Percentiles rank a stretch among this genome's conserved stretches.
These are phyloP conservation scores for Calonectria honghensis DNA, from an alignment of 2,329 filamentous ascomycete genomes.

Conservation along the genomic window DNA sequence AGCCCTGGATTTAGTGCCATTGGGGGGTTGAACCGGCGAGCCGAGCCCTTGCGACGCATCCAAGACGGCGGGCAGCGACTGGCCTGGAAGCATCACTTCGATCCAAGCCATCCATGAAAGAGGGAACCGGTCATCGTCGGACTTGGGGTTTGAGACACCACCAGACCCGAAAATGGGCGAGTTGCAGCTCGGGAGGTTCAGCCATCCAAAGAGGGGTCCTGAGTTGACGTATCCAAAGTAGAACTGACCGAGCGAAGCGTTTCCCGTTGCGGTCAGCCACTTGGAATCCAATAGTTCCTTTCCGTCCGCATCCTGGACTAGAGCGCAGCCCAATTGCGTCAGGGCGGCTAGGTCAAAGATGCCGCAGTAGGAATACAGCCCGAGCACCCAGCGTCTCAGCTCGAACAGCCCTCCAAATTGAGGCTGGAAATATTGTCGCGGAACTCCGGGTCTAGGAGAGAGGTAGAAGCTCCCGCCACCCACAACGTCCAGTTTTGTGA, in stretches of 20 bases:
- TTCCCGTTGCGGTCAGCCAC: not conserved
- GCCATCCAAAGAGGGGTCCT: not conserved
- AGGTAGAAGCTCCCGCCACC: not conserved
- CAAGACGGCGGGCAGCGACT: not conserved
- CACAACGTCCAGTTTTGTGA: not conserved
- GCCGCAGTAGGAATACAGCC: slow-evolving; percentile 2
- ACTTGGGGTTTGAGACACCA: not conserved
- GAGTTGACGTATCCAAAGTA: not conserved
- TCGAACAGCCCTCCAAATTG: slow-evolving; percentile 1
- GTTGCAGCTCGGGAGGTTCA: not conserved
- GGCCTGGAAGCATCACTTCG: not conserved
- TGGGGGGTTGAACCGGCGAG: not conserved
- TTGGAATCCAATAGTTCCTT: slow-evolving; percentile 5
- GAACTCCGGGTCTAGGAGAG: not conserved
- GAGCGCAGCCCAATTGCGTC: not conserved
- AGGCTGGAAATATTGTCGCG: not conserved
- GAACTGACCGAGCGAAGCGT: not conserved
- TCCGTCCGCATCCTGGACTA: not conserved
- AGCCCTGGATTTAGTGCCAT: not conserved
- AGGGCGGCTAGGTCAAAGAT: not conserved
- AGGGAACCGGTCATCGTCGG: not conserved
- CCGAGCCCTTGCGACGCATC: not conserved
- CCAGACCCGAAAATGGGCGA: not conserved
- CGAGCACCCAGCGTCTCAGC: not conserved
- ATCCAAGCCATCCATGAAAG: slow-evolving; percentile 5